Base-by-base conservation (phyloP, 805 yeast genomes). In the Kodamaea jinghongensis region DNA sequence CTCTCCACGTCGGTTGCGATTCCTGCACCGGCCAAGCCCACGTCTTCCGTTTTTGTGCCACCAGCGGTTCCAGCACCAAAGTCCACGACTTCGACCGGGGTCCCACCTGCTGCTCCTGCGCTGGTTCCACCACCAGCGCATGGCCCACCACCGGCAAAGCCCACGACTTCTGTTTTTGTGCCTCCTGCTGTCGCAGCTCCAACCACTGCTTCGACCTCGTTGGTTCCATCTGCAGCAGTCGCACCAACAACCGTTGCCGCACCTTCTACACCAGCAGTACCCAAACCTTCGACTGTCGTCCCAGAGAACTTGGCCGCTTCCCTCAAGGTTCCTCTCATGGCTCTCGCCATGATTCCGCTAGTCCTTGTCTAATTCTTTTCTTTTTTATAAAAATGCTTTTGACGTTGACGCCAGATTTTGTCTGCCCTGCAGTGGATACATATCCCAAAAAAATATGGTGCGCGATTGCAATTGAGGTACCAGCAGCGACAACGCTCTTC, bases 111-210 rank as follows among this genome's bases (percentile, higher is more conserved):
- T n/a, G n/a, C n/a, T n/a, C 70, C 22, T 51, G 33, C 16, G 40
- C 50, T 31, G 34, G 40, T 25, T 47, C 42, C 31, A 48, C 56
- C 36, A 41, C 39, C 26, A 28, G 33, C 31, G 27, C 16, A 22
- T 26, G 22, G n/a, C 22, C 54, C 11, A 43, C 59, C 38, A 65
- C 71, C 31, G 46, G 61, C 31, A 58, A n/a, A n/a, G n/a, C n/a
- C n/a, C n/a, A n/a, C n/a, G n/a, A n/a, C n/a, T n/a, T n/a, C n/a
- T n/a, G n/a, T n/a, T n/a, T n/a, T n/a, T n/a, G n/a, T n/a, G n/a
- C n/a, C n/a, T n/a, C n/a, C 66, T 16, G 38, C 14, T 26, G 55
- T 56, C 15, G 48, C 58, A 38, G 71, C 65, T 25, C 52, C 53
- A 17, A 58, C 46, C 36, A 65, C 70, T 14, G 56, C 60, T n/a